Base-by-base conservation (phyloP, 805 yeast genomes). In the Saturnispora sanitii region DNA sequence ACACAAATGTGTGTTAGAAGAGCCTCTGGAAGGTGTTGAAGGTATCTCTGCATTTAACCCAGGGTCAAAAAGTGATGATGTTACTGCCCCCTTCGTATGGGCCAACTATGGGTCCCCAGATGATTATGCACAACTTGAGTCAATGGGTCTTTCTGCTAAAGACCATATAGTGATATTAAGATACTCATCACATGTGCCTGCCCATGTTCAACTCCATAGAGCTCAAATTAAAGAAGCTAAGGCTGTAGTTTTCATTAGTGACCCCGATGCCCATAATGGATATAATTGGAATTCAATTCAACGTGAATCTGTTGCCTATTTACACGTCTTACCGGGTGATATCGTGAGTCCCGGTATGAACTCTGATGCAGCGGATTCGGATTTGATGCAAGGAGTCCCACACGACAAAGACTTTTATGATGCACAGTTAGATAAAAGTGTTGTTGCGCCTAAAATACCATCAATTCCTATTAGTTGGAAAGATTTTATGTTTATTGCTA, bases 321-420 rank as follows among this genome's bases (percentile, higher is more conserved):
- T 79, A 1, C 75, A 79, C 42, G 61, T 60, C 40, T 71, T 75
- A 43, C 73, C 90, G 1, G 96, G 96, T 7, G 92, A 87, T 56
- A 73, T 86, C 3, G 55, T 83, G 27, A 70, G 82, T 3, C 94
- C 95, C 0, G 95, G 94, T 2, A 77, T 81, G 78, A 66, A 79
- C 0, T 47, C 49, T 2, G 37, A 27, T 11, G 47, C 43, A 31
- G 20, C 33, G 8, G 37, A 62, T 73, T 18, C 62, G 62, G 30
- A 64, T 62, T 18, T 57, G 6, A 6, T 27, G 30, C 6, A 27
- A 11, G 30, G 30, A 6, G n/a, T 27, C 13, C 16, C 8, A 27
- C 6, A 6, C 6, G 30, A 27, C n/a, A 6, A 11, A 58, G 41
- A 60, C 60, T 34, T 64, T 64, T 13, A 64, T 67, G 41, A 53